Evolutionary conservation across 2,329 filamentous ascomycete species (phyloP).

Genomic region (Penicillium oxalicum): DNA sequence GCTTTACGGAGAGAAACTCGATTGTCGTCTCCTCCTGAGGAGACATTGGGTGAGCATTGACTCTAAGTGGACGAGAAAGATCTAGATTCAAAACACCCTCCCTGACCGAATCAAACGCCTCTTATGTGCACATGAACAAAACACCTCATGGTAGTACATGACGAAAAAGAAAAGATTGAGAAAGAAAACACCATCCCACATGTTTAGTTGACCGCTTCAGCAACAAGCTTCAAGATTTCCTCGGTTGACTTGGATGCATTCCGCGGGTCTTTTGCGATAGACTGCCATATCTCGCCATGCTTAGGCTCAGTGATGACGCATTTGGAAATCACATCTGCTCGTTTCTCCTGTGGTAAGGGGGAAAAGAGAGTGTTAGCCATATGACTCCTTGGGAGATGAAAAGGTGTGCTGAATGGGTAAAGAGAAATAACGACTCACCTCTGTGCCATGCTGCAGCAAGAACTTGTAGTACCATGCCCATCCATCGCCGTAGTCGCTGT

Average conservation of each 20-base stretch:
- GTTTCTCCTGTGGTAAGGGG: constrained; percentile 62
- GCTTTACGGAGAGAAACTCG: too few species aligned
- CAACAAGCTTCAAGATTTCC: constrained; percentile 76
- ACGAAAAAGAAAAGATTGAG: not conserved
- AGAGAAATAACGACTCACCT: constrained; percentile 39
- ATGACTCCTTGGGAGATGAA: not conserved
- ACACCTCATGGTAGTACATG: constrained; percentile 6
- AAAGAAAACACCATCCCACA: not conserved
- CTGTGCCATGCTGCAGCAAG: constrained; percentile 81
- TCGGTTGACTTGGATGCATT: constrained; percentile 71
- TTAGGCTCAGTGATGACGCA: constrained; percentile 77
- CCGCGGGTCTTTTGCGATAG: constrained; percentile 74
- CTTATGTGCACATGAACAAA: too few species aligned
- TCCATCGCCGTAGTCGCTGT: constrained; percentile 80
- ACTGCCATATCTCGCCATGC: constrained; percentile 90
- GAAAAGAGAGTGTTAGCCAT: constrained; percentile 4
- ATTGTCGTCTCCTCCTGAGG: too few species aligned
- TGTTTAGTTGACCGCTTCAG: constrained; percentile 35
- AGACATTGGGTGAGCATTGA: too few species aligned
- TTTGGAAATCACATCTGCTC: constrained; percentile 73
- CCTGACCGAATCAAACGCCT: not conserved
- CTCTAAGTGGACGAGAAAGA: not conserved
- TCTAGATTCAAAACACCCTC: not conserved
- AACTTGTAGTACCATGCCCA: constrained; percentile 99
- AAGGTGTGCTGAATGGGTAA: not conserved